Percentiles rank a stretch among this genome's conserved stretches.
Evolutionary conservation across 2,329 filamentous ascomycete genomes (phyloP).

Genomic region (Phyllosticta citribraziliensis): DNA sequence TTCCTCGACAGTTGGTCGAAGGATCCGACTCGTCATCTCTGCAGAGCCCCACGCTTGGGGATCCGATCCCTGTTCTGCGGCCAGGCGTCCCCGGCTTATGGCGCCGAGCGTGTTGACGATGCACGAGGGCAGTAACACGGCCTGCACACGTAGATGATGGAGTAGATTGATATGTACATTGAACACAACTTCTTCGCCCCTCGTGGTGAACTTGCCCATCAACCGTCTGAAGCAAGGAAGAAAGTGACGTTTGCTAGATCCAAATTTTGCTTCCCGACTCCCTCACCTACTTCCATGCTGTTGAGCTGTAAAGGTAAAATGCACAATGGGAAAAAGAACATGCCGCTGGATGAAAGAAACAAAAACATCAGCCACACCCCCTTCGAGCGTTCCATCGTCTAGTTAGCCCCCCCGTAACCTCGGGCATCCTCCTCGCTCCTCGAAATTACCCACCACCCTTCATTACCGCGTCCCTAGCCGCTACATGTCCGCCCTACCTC

Average conservation of each 20-base stretch:
- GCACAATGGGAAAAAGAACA: neutral
- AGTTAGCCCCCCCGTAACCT: neutral
- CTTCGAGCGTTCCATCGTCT: neutral
- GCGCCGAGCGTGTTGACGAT: neutral
- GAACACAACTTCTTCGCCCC: neutral
- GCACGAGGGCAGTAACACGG: neutral
- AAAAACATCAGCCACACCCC: neutral
- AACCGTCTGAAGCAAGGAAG: neutral
- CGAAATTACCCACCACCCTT: neutral
- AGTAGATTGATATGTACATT: neutral
- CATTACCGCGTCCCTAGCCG: neutral
- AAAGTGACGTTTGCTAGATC: neutral
- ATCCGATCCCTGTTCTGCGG: neutral
- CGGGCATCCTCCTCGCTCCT: neutral
- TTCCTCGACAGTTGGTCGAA: neutral
- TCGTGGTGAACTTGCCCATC: too few relatives aligned
- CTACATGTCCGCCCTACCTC: neutral
- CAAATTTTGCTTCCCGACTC: neutral
- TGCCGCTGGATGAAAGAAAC: neutral
- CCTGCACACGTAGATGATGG: neutral
- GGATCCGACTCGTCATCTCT: neutral
- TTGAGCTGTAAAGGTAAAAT: neutral
- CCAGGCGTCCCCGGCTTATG: neutral
- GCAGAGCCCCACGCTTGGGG: neutral
- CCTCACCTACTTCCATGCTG: neutral